Conservation (phyloP, 805 yeast species). For the Ogataea ganodermae region DNA sequence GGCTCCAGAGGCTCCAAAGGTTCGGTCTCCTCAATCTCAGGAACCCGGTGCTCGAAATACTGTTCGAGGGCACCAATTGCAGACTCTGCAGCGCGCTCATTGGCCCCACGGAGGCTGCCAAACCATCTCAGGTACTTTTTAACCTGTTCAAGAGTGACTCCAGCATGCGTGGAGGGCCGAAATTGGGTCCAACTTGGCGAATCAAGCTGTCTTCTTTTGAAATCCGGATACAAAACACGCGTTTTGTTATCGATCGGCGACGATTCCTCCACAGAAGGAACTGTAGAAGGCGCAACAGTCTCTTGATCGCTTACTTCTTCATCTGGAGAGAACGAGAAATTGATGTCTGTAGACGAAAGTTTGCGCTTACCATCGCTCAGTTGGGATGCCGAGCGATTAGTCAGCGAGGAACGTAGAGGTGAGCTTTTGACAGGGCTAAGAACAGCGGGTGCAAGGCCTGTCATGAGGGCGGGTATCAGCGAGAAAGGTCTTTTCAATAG, state of each 20-base stretch:
- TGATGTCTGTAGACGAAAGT: constrained; percentile 18
- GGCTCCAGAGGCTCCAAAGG: too few species aligned
- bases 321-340: constrained; percentile 21
- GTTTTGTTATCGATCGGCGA: constrained; percentile 21
- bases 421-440: constrained; percentile 4
- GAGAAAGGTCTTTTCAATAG: constrained; percentile 1
- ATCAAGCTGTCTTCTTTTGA: constrained; percentile 22
- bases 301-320: constrained; percentile 8
- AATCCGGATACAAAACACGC: constrained; percentile 20
- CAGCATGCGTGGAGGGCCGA: constrained; percentile 14
- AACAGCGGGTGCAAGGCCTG: constrained; percentile 6
- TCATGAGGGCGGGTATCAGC: constrained; percentile 2
- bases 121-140: constrained; percentile 23
- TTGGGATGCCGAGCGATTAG: neutral
- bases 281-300: neutral
- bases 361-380: constrained; percentile 10
- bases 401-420: constrained; percentile 5
- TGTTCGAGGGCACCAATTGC: constrained; percentile 11
- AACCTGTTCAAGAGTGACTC: constrained; percentile 20
- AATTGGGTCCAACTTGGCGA: constrained; percentile 23
- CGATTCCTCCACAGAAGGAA: constrained; percentile 10
- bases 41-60: constrained; percentile 10
- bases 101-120: constrained; percentile 15
- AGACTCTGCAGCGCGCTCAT: constrained; percentile 12
- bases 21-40: neutral